phyloP scores from a whole-genome alignment of 2,329 filamentous ascomycete species.

The Colletotrichum brevisporum region DNA sequence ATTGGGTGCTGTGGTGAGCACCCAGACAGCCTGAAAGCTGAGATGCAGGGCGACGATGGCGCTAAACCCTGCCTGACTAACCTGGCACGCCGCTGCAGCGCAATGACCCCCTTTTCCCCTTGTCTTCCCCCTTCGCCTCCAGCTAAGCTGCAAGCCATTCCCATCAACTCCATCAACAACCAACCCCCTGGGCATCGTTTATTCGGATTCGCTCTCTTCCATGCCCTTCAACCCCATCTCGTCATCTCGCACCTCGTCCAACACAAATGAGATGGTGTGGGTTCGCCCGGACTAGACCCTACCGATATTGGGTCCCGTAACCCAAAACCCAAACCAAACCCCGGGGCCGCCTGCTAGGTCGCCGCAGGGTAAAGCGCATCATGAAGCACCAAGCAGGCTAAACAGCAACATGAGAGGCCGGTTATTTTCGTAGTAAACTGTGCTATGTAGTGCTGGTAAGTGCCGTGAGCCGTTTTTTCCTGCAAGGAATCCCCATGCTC shows the following conservation, averaged over 20 bases:
- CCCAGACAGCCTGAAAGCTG: too few relatives aligned
- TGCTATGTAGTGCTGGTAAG: too few relatives aligned
- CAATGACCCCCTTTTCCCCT: too few relatives aligned
- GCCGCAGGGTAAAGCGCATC: neutral
- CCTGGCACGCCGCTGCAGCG: too few relatives aligned
- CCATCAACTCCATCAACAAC: too few relatives aligned
- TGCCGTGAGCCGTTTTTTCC: neutral
- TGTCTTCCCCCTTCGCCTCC: constrained; percentile 25
- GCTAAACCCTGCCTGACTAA: too few relatives aligned
- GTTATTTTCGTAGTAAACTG: too few relatives aligned
- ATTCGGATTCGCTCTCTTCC: constrained; percentile 18
- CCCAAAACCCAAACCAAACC: neutral
- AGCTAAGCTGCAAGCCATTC: neutral
- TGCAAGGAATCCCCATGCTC: neutral
- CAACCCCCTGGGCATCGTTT: neutral
- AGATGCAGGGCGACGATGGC: too few relatives aligned
- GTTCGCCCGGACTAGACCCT: constrained; percentile 3
- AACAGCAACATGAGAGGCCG: neutral
- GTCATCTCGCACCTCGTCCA: constrained; percentile 16
- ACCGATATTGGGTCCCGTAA: neutral
- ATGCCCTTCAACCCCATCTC: constrained; percentile 15
- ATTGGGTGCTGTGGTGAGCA: too few relatives aligned
- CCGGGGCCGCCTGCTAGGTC: neutral
- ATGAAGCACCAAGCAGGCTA: neutral
- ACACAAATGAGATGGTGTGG: neutral